phyloP scores from a whole-genome alignment of 192 early-diverging fungal species.

The Endogone sp. region DNA sequence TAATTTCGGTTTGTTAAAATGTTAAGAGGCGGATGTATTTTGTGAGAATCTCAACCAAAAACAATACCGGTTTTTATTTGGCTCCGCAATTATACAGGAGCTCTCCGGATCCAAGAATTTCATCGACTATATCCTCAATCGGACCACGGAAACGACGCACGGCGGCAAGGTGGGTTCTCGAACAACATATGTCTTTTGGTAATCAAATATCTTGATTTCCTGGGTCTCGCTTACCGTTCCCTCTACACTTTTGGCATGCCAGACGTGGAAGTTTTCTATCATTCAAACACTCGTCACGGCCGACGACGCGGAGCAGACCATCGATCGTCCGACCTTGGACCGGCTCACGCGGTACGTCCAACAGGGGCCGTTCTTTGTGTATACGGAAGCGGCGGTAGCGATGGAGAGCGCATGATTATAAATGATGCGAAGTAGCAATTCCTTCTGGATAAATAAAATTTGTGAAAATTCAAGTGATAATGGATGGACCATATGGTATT shows the following conservation, averaged over 20 bases:
- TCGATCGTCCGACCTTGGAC: constrained; percentile 16
- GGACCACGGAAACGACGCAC: constrained; percentile 23
- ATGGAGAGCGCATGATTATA: constrained; percentile 26
- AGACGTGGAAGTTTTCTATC: constrained; percentile 38
- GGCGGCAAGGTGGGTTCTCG: constrained; percentile 29
- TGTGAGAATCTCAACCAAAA: too few relatives aligned
- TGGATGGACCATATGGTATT: too few relatives aligned
- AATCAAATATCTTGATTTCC: too few relatives aligned
- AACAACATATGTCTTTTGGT: too few relatives aligned
- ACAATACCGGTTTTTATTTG: constrained; percentile 1
- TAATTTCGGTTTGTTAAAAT: not conserved
- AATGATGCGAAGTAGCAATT: not conserved
- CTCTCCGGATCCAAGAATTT: constrained; percentile 9
- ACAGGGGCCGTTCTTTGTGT: constrained; percentile 30
- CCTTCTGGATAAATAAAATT: too few relatives aligned
- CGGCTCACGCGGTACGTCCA: constrained; percentile 23
- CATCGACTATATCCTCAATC: constrained; percentile 34
- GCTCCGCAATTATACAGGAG: not conserved
- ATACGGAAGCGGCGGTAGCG: constrained; percentile 19
- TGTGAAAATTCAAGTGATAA: not conserved
- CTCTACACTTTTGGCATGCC: too few relatives aligned
- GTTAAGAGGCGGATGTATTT: not conserved
- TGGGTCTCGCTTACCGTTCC: too few relatives aligned
- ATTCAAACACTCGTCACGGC: constrained; percentile 17
- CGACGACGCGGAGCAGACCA: constrained; percentile 3